Base-by-base conservation (phyloP, 192 early-diverging fungal genomes). In the Fimicolochytrium jonesii region DNA sequence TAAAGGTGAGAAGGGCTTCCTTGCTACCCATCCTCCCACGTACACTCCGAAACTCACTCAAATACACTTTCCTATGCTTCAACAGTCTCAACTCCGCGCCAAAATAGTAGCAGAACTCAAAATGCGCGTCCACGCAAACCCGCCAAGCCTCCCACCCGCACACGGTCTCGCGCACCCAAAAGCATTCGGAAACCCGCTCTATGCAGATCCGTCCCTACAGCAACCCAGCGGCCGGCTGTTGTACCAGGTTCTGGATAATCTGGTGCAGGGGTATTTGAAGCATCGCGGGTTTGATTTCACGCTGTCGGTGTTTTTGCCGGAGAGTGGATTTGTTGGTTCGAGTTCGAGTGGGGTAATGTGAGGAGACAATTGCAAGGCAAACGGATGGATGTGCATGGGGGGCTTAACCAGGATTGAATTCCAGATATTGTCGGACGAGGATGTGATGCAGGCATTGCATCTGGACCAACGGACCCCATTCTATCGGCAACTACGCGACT, bases 271-370 rank as follows among this genome's bases (percentile, higher is more conserved):
- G 48, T 81, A 82, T 59, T 56, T 82, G 26, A 45, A 57, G 36
- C 18, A 28, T 0, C 55, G 68, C 22, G 72, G 66, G 30, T 59
- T 58, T 20, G 80, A 82, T 22, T 82, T 78, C 55, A 76, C 80
- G 13, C 51, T 82, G n/a, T 62, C 67, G 50, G 80, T 82, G 28
- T 82, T 82, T 61, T 26, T 82, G 41, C 78, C 80, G 2, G 80
- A 82, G 46, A 56, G 69, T 44, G 78, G 78, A 9, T 46, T 78
- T 37, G 31, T n/a, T n/a, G n/a, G n/a, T n/a, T n/a, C n/a, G n/a
- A n/a, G n/a, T n/a, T n/a, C n/a, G n/a, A n/a, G n/a, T n/a, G n/a
- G n/a, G n/a, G n/a, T n/a, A n/a, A n/a, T n/a, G n/a, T n/a, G n/a
- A n/a, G n/a, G n/a, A n/a, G n/a, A n/a, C n/a, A n/a, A n/a, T n/a